phyloP scores from a whole-genome alignment of 495 filamentous ascomycete species.

The Penicillium dipodomyicola region DNA sequence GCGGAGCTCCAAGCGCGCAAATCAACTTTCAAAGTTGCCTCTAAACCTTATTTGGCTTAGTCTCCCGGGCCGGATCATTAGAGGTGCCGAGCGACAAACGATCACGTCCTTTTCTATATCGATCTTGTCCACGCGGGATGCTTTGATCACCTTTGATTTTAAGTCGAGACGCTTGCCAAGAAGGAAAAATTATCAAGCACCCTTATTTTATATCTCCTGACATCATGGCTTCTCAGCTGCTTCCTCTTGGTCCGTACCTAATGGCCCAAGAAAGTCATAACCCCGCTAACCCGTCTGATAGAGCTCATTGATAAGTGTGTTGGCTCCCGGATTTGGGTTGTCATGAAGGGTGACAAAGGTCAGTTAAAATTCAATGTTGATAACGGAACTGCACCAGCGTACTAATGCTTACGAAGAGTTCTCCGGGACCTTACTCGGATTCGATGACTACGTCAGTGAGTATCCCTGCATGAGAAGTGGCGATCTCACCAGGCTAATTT shows the following conservation, averaged over 20 bases:
- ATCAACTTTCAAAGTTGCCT: neutral
- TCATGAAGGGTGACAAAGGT: conserved; percentile 99
- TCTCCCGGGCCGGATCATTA: conserved; percentile 21
- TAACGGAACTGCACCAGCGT: neutral
- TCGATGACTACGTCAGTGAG: conserved; percentile 99
- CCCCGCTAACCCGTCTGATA: conserved; percentile 39
- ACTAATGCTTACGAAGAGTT: conserved; percentile 64
- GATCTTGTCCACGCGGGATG: conserved; percentile 7
- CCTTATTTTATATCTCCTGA: neutral
- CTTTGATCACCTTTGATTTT: neutral
- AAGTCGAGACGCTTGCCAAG: neutral
- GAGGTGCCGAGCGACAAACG: conserved; percentile 15
- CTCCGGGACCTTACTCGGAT: conserved; percentile 86
- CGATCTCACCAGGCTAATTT: conserved; percentile 15
- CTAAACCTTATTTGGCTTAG: conserved; percentile 15
- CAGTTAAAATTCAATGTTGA: conserved; percentile 7
- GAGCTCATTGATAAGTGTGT: conserved; percentile 99
- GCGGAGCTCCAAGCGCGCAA: conserved; percentile 5
- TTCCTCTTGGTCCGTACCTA: conserved; percentile 62
- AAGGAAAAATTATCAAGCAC: neutral
- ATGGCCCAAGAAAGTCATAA: conserved; percentile 5
- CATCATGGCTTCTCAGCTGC: conserved; percentile 74
- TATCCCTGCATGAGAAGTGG: conserved; percentile 31
- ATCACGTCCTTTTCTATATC: conserved; percentile 28
- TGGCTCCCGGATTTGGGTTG: conserved; percentile 94